Evolutionary conservation across 2,329 filamentous ascomycete species (phyloP).

Genomic region (Cordyceps farinosa): DNA sequence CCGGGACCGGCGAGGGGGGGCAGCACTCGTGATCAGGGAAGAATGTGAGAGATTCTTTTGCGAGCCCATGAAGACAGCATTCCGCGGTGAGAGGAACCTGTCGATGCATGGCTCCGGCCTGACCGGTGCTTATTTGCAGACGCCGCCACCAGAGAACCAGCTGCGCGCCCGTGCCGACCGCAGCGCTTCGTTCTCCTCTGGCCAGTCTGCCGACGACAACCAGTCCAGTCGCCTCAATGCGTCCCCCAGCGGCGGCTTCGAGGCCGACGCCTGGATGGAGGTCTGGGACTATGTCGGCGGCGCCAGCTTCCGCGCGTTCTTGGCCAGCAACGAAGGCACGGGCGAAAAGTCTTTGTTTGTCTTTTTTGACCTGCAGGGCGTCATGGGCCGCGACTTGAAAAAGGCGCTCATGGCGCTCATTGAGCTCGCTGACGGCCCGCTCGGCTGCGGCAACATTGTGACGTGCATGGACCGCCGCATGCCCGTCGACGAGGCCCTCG

Average conservation of each 20-base stretch:
- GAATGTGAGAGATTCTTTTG: constrained; percentile 99
- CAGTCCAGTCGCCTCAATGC: neutral
- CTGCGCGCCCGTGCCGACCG: constrained; percentile 33
- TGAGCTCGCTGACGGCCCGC: constrained; percentile 74
- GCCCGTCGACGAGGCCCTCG: constrained; percentile 57
- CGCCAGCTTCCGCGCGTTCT: constrained; percentile 80
- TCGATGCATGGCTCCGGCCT: constrained; percentile 77
- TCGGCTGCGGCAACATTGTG: constrained; percentile 74
- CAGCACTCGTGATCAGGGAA: constrained; percentile 94
- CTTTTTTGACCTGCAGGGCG: constrained; percentile 72
- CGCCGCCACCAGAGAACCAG: constrained; percentile 51
- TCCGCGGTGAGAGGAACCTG: constrained; percentile 90
- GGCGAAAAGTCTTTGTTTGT: constrained; percentile 75
- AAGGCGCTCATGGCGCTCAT: constrained; percentile 89
- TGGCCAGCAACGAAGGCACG: constrained; percentile 63
- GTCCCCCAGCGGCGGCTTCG: constrained; percentile 30
- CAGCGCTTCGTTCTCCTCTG: constrained; percentile 15
- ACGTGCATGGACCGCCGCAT: constrained; percentile 75
- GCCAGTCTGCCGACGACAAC: neutral
- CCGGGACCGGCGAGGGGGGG: constrained; percentile 72
- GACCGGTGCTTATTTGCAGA: constrained; percentile 65
- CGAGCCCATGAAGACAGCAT: constrained; percentile 88
- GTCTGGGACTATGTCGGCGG: constrained; percentile 84
- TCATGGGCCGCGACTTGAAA: constrained; percentile 75
- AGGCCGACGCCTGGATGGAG: constrained; percentile 65